Conservation (phyloP, 345 rosid genomes). For the Carallia brachiata region DNA sequence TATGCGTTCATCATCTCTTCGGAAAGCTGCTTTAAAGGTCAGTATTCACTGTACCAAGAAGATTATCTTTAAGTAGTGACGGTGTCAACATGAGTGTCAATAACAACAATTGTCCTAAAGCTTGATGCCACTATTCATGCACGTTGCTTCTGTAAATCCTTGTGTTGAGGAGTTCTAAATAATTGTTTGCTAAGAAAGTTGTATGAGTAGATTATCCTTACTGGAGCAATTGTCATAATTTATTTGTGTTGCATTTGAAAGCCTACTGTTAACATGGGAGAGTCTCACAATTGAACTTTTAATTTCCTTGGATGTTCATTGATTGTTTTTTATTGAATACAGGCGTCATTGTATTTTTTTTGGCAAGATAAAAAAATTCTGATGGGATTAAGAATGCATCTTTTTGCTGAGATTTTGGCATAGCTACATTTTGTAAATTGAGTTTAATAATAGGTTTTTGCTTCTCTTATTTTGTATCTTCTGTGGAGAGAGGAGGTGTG, state of each 20-base stretch:
- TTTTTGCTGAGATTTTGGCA: not conserved
- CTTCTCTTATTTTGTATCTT: too few species aligned
- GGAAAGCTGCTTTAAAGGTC: slow-evolving; percentile 88
- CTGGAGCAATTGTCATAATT: not conserved
- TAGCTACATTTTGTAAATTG: too few species aligned
- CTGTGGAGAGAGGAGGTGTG: too few species aligned
- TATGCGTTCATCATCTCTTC: slow-evolving; percentile 76
- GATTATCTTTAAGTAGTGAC: slow-evolving; percentile 1
- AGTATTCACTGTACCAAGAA: slow-evolving; percentile 10
- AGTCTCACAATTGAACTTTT: not conserved
- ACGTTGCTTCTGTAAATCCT: not conserved
- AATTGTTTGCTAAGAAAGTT: not conserved
- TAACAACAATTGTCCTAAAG: not conserved
- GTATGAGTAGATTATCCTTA: not conserved
- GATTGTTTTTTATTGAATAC: too few species aligned
- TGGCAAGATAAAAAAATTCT: not conserved
- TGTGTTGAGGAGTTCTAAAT: not conserved
- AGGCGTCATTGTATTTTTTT: too few species aligned
- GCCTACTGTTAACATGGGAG: not conserved
- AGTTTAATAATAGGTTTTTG: too few species aligned
- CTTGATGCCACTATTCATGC: not conserved
- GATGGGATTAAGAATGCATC: slow-evolving; percentile 1
- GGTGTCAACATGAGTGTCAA: not conserved
- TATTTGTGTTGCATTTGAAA: slow-evolving; percentile 1
- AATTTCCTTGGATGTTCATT: too few species aligned